phyloP scores from a whole-genome alignment of 1,284 basidiomycete species.

The Lignosus rhinocerotis region DNA sequence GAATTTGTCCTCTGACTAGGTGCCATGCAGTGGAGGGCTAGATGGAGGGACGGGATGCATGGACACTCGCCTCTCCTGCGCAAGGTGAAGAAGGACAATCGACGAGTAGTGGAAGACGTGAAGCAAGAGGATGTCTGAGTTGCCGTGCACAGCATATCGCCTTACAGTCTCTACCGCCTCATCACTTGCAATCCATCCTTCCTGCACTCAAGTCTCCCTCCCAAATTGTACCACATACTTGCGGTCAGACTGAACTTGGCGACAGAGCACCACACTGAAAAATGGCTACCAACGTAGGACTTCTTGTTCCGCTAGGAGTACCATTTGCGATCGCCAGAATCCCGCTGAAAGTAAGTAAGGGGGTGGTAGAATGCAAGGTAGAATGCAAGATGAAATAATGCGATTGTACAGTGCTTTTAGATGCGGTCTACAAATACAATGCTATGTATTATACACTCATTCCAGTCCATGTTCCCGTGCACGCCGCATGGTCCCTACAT shows the following conservation, averaged over 20 bases:
- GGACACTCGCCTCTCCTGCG: neutral
- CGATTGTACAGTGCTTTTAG: constrained; percentile 10
- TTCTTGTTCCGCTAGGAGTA: too few species aligned
- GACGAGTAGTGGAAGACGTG: neutral
- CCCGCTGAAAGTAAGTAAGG: too few species aligned
- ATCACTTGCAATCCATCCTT: too few species aligned
- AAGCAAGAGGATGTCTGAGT: constrained; percentile 3
- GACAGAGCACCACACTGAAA: too few species aligned
- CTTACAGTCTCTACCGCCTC: neutral
- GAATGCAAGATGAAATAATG: too few species aligned
- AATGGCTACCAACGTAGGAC: too few species aligned
- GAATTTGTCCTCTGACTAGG: neutral
- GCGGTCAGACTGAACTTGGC: too few species aligned
- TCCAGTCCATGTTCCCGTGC: neutral
- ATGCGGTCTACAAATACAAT: constrained; percentile 11
- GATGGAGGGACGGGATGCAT: neutral
- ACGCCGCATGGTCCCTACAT: neutral
- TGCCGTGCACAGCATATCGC: neutral
- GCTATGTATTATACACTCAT: neutral
- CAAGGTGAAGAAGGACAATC: constrained; percentile 14
- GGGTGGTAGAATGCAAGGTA: too few species aligned
- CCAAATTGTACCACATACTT: too few species aligned
- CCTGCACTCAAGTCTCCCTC: too few species aligned
- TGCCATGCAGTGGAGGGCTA: neutral
- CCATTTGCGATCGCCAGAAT: too few species aligned